phyloP scores from a whole-genome alignment of 1,139 yeast species.

The Debaryomyces coudertii region DNA sequence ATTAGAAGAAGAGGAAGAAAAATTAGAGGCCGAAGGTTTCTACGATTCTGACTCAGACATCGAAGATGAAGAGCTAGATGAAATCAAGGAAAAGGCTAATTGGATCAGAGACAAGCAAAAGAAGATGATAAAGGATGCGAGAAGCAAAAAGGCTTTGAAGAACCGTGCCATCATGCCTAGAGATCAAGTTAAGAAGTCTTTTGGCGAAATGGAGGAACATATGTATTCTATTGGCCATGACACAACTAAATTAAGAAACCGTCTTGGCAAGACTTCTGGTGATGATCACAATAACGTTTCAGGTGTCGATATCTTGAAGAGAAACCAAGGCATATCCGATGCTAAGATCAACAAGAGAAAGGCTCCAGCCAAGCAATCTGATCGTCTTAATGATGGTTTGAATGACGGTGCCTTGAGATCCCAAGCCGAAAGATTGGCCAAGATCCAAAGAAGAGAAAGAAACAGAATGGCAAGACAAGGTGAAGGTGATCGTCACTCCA shows the following conservation, averaged over 20 bases:
- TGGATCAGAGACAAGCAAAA: constrained; percentile 97
- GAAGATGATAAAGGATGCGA: constrained; percentile 85
- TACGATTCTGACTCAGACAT: constrained; percentile 87
- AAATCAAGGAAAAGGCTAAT: constrained; percentile 80
- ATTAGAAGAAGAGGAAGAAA: constrained; percentile 95
- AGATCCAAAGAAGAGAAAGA: constrained; percentile 91
- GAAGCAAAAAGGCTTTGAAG: constrained; percentile 84
- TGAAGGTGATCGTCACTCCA: constrained; percentile 91
- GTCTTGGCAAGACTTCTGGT: constrained; percentile 44
- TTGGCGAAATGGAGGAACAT: constrained; percentile 81
- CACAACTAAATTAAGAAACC: constrained; percentile 60
- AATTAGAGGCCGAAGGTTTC: constrained; percentile 91
- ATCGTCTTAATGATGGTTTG: constrained; percentile 86
- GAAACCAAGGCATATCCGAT: constrained; percentile 51
- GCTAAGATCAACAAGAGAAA: constrained; percentile 49
- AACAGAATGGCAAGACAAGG: constrained; percentile 92
- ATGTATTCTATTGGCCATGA: constrained; percentile 91
- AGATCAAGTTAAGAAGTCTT: constrained; percentile 77
- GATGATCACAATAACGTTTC: constrained; percentile 47
- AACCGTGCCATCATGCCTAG: constrained; percentile 94
- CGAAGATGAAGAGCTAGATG: constrained; percentile 64
- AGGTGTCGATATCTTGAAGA: constrained; percentile 76
- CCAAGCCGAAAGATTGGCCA: constrained; percentile 85
- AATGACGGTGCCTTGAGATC: constrained; percentile 78
- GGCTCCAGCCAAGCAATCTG: constrained; percentile 62